Evolutionary conservation across 805 yeast species (phyloP).

Genomic region (Suhomyces pyralidae): DNA sequence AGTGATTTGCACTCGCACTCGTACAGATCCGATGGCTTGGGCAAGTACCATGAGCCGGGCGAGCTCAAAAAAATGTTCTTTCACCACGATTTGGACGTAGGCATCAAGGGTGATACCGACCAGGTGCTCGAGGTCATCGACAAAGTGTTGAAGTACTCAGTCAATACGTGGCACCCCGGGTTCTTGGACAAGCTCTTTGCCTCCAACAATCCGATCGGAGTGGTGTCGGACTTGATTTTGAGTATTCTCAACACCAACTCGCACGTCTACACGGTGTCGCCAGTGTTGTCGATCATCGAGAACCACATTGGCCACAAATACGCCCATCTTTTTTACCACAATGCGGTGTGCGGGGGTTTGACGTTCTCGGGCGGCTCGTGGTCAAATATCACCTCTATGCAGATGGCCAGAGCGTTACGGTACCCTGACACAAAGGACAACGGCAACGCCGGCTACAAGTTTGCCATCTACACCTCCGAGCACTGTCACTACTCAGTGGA

Average conservation of each 20-base stretch:
- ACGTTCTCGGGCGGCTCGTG: slow-evolving; percentile 88
- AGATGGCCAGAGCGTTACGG: slow-evolving; percentile 65
- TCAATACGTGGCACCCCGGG: slow-evolving; percentile 85
- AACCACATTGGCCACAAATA: slow-evolving; percentile 64
- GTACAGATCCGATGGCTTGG: slow-evolving; percentile 45
- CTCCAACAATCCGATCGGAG: slow-evolving; percentile 81
- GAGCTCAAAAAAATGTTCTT: slow-evolving; percentile 35
- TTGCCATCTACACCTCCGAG: slow-evolving; percentile 67
- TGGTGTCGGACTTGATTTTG: slow-evolving; percentile 65
- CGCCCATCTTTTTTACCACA: slow-evolving; percentile 57
- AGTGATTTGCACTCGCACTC: slow-evolving; percentile 37
- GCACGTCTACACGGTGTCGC: slow-evolving; percentile 83
- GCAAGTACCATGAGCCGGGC: slow-evolving; percentile 50
- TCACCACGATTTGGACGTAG: slow-evolving; percentile 3
- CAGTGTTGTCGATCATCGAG: slow-evolving; percentile 73
- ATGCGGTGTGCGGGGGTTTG: slow-evolving; percentile 66
- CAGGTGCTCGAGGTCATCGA: slow-evolving; percentile 50
- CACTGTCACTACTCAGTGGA: slow-evolving; percentile 81
- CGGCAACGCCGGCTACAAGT: slow-evolving; percentile 53
- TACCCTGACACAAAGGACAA: slow-evolving; percentile 65
- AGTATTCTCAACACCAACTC: slow-evolving; percentile 77
- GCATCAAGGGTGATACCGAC: slow-evolving; percentile 12
- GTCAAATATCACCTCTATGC: slow-evolving; percentile 77
- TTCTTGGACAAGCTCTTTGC: slow-evolving; percentile 83
- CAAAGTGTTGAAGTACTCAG: slow-evolving; percentile 59